Evolutionary conservation across 331 rosid species (phyloP).

Genomic region (Cydonia oblonga): DNA sequence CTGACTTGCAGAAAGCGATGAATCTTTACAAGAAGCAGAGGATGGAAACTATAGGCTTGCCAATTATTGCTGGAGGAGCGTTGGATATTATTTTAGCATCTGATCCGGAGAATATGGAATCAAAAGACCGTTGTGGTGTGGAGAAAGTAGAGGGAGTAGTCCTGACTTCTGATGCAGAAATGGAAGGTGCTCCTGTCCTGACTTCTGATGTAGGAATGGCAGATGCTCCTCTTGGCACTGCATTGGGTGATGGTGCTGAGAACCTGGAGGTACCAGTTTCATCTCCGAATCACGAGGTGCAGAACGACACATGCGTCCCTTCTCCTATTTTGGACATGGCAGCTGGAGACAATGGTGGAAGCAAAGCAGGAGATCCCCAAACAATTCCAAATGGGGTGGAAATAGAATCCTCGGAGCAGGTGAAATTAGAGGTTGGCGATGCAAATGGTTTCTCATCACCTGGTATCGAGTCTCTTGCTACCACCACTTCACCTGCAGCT

Average conservation of each 20-base stretch:
- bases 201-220: constrained; percentile 25
- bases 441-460: constrained; percentile 12
- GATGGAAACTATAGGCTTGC: constrained; percentile 28
- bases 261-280: constrained; percentile 23
- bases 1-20: constrained; percentile 56
- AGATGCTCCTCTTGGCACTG: constrained; percentile 19
- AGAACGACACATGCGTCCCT: constrained; percentile 9
- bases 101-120: constrained; percentile 29
- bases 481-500: constrained; percentile 6
- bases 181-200: constrained; percentile 15
- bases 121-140: constrained; percentile 13
- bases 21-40: constrained; percentile 63
- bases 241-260: constrained; percentile 2
- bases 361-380: constrained; percentile 27
- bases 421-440: constrained; percentile 18
- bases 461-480: constrained; percentile 8
- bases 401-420: constrained; percentile 26
- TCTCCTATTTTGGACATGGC: constrained; percentile 14
- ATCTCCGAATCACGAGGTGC: constrained; percentile 26
- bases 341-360: background rate
- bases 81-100: constrained; percentile 26
- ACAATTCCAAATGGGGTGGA: constrained; percentile 14
- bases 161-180: constrained; percentile 25
- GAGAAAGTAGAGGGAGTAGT: constrained; percentile 31
- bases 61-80: constrained; percentile 19